Evolutionary conservation across 176 grass and related monocot species (phyloP).

Genomic region (Oryza officinalis): DNA sequence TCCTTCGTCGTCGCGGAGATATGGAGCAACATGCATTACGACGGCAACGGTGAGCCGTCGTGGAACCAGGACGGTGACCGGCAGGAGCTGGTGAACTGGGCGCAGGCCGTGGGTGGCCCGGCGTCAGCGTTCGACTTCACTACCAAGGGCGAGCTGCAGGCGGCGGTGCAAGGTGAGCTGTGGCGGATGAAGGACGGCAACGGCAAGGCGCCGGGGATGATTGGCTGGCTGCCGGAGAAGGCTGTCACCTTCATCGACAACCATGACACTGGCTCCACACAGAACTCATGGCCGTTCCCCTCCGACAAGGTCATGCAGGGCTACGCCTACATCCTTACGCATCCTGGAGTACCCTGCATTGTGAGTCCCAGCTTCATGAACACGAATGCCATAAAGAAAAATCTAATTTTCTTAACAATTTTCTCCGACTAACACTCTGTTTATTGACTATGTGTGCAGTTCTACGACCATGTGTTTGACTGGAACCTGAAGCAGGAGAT

Average conservation of each 20-base stretch:
- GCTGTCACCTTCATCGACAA: constrained; percentile 89
- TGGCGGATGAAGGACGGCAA: constrained; percentile 71
- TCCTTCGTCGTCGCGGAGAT: constrained; percentile 76
- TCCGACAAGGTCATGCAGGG: constrained; percentile 78
- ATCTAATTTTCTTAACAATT: neutral
- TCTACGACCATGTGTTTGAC: constrained; percentile 83
- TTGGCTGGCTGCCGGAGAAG: constrained; percentile 78
- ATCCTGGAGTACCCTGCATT: constrained; percentile 74
- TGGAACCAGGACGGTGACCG: constrained; percentile 61
- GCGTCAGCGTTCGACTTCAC: constrained; percentile 84
- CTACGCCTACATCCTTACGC: constrained; percentile 83
- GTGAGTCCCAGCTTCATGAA: constrained; percentile 37
- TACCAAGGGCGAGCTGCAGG: constrained; percentile 77
- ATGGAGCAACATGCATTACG: constrained; percentile 71
- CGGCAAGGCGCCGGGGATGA: constrained; percentile 70
- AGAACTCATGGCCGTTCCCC: constrained; percentile 75
- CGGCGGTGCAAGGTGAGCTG: constrained; percentile 69
- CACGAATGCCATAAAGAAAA: neutral
- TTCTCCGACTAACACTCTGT: neutral
- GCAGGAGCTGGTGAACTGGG: constrained; percentile 78
- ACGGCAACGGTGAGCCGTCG: constrained; percentile 57
- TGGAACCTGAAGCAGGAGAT: constrained; percentile 78
- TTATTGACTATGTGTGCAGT: constrained; percentile 36
- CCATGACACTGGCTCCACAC: constrained; percentile 83
- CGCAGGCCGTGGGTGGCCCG: constrained; percentile 47